These are phyloP conservation scores for Carex scoparia DNA, from an alignment of 176 grass and related monocot species.

Conservation along the genomic window DNA sequence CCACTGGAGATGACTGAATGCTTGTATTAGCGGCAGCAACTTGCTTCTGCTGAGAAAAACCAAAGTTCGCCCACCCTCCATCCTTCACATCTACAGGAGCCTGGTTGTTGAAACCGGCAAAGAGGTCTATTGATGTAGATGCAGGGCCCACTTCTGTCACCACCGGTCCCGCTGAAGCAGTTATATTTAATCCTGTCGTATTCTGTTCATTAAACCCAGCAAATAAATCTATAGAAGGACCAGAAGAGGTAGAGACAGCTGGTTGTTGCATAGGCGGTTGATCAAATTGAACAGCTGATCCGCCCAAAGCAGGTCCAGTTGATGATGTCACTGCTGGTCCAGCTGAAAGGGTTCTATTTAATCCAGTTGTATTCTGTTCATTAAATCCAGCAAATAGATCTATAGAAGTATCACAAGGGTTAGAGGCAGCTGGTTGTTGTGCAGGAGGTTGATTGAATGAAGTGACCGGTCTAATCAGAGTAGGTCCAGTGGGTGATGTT, in stretches of 20 bases:
- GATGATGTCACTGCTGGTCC: background rate
- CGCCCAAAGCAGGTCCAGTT: background rate
- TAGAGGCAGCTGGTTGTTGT: slow-evolving; percentile 21
- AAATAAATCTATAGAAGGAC: slow-evolving; percentile 16
- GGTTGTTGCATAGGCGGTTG: slow-evolving; percentile 31
- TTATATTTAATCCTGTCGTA: background rate
- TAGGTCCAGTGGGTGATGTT: background rate
- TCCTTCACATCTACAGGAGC: slow-evolving; percentile 30
- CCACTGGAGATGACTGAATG: slow-evolving; percentile 26
- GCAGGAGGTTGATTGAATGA: slow-evolving; percentile 42
- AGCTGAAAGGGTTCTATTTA: slow-evolving; percentile 5
- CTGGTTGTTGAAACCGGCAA: slow-evolving; percentile 61
- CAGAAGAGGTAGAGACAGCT: background rate
- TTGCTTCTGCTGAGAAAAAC: slow-evolving; percentile 45
- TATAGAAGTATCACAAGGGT: background rate
- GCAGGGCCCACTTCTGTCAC: background rate
- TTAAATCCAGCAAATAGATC: slow-evolving; percentile 25
- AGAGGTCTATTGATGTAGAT: slow-evolving; percentile 44
- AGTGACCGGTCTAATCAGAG: slow-evolving; percentile 15
- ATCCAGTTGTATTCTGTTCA: background rate
- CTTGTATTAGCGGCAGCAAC: slow-evolving; percentile 30
- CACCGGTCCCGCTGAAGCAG: background rate
- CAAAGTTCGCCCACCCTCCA: slow-evolving; percentile 86
- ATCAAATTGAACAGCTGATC: slow-evolving; percentile 38
- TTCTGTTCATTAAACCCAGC: background rate